Conservation (phyloP, 495 filamentous ascomycete genomes). For the Zalerion maritima region DNA sequence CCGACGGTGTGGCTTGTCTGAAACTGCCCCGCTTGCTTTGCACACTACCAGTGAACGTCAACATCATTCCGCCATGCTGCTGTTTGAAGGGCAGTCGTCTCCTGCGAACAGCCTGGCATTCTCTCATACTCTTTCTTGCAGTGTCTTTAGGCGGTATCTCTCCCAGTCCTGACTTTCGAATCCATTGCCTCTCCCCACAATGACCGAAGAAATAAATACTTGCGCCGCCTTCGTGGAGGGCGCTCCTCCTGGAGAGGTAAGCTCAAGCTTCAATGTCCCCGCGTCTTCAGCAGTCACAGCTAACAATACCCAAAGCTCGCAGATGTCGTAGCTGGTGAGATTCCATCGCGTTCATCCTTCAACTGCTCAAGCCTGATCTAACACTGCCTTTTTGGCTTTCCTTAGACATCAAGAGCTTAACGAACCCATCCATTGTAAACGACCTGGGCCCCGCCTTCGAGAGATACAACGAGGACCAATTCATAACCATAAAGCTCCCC, state of each 20-base stretch:
- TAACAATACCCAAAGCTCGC: constrained; percentile 43
- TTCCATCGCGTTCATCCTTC: constrained; percentile 1
- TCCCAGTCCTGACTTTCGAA: too few relatives aligned
- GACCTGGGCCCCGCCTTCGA: constrained; percentile 72
- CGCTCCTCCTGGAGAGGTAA: constrained; percentile 93
- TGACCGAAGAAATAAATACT: constrained; percentile 39
- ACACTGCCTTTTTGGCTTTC: constrained; percentile 1
- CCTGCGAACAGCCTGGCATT: too few relatives aligned
- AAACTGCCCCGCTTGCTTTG: too few relatives aligned
- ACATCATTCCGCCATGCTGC: too few relatives aligned
- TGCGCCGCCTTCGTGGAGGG: constrained; percentile 83
- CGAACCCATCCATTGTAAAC: constrained; percentile 48
- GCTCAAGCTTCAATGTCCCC: constrained; percentile 8
- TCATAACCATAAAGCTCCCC: constrained; percentile 75
- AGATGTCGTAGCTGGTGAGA: constrained; percentile 78
- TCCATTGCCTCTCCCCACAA: too few relatives aligned
- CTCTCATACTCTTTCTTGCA: too few relatives aligned
- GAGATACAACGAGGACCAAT: constrained; percentile 92
- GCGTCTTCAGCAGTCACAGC: constrained; percentile 2
- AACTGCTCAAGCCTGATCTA: neutral
- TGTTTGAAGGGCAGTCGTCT: too few relatives aligned
- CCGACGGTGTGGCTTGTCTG: too few relatives aligned
- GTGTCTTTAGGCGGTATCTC: too few relatives aligned
- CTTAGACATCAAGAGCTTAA: constrained; percentile 79
- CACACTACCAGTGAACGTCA: too few relatives aligned